Percentiles rank a stretch among this genome's conserved stretches.
phyloP scores from a whole-genome alignment of 2,329 filamentous ascomycete species.

The Aspergillus aculeatus region DNA sequence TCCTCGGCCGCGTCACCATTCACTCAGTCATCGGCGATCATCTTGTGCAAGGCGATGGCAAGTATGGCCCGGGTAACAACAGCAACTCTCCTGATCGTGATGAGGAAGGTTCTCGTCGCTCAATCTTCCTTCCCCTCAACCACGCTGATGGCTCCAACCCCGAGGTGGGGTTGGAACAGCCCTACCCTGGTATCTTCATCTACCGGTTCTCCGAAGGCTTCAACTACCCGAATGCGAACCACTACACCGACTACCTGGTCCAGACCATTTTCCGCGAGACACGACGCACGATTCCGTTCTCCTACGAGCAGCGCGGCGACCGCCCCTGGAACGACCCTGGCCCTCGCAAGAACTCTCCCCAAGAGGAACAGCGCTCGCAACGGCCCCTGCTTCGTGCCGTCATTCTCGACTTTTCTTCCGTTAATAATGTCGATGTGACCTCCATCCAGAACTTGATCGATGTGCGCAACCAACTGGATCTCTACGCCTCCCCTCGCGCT shows the following conservation, averaged over 20 bases:
- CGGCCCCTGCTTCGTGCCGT: slow-evolving; percentile 79
- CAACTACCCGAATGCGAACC: slow-evolving; percentile 91
- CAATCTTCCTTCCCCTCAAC: slow-evolving; percentile 82
- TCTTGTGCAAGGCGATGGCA: slow-evolving; percentile 62
- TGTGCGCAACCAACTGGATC: slow-evolving; percentile 88
- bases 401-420: slow-evolving; percentile 87
- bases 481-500: slow-evolving; percentile 72
- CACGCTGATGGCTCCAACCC: slow-evolving; percentile 92
- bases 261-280: slow-evolving; percentile 68
- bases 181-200: slow-evolving; percentile 91
- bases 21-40: slow-evolving; percentile 81
- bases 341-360: slow-evolving; percentile 57
- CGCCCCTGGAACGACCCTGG: slow-evolving; percentile 95
- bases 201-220: slow-evolving; percentile 94
- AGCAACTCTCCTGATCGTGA: slow-evolving; percentile 33
- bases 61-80: slow-evolving; percentile 56
- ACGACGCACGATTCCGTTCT: slow-evolving; percentile 69
- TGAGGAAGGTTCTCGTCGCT: slow-evolving; percentile 59
- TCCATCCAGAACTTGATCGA: slow-evolving; percentile 91
- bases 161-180: slow-evolving; percentile 71
- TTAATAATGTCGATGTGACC: slow-evolving; percentile 92
- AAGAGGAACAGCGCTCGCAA: slow-evolving; percentile 47
- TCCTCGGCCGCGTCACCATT: slow-evolving; percentile 79
- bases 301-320: slow-evolving; percentile 68
- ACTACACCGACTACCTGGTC: slow-evolving; percentile 78